Evolutionary conservation across 176 grass and related monocot species (phyloP).

Genomic region (Triticum dicoccoides): DNA sequence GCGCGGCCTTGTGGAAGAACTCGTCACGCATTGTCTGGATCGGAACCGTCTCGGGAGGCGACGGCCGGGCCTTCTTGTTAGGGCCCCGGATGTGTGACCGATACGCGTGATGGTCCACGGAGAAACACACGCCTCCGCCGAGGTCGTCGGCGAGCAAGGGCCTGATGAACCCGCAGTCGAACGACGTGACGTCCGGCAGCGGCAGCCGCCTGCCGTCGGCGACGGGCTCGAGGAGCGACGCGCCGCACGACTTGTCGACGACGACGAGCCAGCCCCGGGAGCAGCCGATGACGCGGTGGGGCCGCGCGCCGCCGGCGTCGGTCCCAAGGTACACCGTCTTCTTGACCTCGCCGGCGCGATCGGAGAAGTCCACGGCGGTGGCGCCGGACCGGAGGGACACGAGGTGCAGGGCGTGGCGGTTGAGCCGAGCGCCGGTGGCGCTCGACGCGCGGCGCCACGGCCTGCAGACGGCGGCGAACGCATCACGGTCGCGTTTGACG

Average conservation of each 20-base stretch:
- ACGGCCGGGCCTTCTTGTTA: not conserved
- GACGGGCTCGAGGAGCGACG: not conserved
- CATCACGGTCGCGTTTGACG: not conserved
- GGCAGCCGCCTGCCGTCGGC: not conserved
- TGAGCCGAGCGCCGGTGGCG: not conserved
- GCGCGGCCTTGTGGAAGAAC: not conserved
- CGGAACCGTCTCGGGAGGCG: not conserved
- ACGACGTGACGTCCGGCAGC: not conserved
- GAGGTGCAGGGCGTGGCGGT: constrained; percentile 2
- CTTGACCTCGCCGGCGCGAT: not conserved
- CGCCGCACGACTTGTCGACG: not conserved
- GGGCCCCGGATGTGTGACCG: not conserved
- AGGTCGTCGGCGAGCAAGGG: not conserved
- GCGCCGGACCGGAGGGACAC: not conserved
- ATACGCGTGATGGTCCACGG: not conserved
- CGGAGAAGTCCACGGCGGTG: constrained; percentile 6
- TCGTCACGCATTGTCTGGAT: not conserved
- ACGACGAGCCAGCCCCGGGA: not conserved
- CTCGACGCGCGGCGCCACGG: constrained; percentile 1
- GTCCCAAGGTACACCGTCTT: not conserved
- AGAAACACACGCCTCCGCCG: not conserved
- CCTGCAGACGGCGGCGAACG: not conserved
- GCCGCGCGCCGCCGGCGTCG: not conserved
- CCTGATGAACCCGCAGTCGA: not conserved
- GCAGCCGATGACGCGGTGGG: not conserved